Evolutionary conservation across 306 rosid species (phyloP), one percentile per base, ranked within the genome.

Genomic region (Cucumis hystrix): DNA sequence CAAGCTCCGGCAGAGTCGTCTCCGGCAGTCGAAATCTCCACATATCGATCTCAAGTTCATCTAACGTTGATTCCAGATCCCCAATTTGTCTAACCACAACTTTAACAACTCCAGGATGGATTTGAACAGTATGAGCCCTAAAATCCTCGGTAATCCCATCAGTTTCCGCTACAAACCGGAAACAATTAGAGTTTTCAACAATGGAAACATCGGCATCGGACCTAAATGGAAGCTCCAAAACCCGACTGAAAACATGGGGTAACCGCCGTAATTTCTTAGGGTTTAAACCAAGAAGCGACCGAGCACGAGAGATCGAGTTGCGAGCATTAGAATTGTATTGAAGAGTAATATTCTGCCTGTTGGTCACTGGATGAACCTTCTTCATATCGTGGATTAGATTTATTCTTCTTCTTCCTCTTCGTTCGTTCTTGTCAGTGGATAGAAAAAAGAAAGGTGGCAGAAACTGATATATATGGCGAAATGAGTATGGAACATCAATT

Each of bases 1-100:
- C 97, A 6, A 91, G 90, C 83, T 96, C 99, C 25, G 99, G 99
- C 80, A 82, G 63, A 15, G 99, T 91, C 8, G 97, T 82, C 61
- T 91, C 98, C 33, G 99, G 99, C 80, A 96, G 82, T 77, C 99
- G 87, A 35, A 92, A 96, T 88, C 99, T 89, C 99, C 99, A 96
- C 88, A 88, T 72, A 21, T 96, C 99, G 15, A 92, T 91, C 66
- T 96, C 98, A 0, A 91, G 82, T 61, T 89, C 92, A 30, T 92
- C 97, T 21, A 91, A 47, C 61, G 87, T 77, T 25, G 92, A 77
- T 54, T 86, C 97, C 77, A 75, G 84, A 18, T 88, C 77, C 7
- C 74, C 91, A 51, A 88, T 81, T 55, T 86, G 96, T 76, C 96
- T 85, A 9, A 96, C 97, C 66, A 91, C 95, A 69, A 96, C 87